Evolutionary conservation across 768 basidiomycete species (phyloP).

Genomic region (Dioszegia hungarica): DNA sequence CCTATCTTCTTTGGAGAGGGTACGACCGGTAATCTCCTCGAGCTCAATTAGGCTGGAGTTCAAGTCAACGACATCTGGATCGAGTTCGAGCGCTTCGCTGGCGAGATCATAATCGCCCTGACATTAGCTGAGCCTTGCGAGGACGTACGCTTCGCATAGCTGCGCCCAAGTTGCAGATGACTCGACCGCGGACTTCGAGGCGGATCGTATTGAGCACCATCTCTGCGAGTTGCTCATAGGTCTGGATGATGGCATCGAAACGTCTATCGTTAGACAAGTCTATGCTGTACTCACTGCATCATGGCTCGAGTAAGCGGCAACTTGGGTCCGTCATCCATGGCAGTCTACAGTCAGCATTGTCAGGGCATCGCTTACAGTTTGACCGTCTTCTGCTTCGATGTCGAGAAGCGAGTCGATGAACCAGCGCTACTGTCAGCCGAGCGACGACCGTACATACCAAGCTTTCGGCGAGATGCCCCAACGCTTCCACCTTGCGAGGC

Average conservation of each 20-base stretch:
- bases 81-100: constrained; percentile 82
- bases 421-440: constrained; percentile 62
- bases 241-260: constrained; percentile 82
- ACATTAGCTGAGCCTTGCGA: constrained; percentile 15
- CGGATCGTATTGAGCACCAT: constrained; percentile 82
- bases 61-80: constrained; percentile 78
- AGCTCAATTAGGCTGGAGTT: constrained; percentile 72
- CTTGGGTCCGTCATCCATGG: constrained; percentile 52
- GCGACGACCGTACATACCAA: constrained; percentile 58
- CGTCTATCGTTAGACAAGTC: constrained; percentile 56
- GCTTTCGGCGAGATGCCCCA: constrained; percentile 78
- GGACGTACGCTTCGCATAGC: constrained; percentile 67
- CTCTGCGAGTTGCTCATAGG: constrained; percentile 82
- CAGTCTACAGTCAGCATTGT: background rate
- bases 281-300: constrained; percentile 62
- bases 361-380: background rate
- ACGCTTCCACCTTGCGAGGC: constrained; percentile 63
- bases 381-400: constrained; percentile 58
- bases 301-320: constrained; percentile 83
- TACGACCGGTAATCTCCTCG: constrained; percentile 64
- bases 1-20: constrained; percentile 61
- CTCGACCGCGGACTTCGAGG: constrained; percentile 78
- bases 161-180: constrained; percentile 72
- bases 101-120: constrained; percentile 82
- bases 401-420: constrained; percentile 67